Evolutionary conservation across 1,284 basidiomycete species (phyloP).

Genomic region (Sphagnurus paluster): DNA sequence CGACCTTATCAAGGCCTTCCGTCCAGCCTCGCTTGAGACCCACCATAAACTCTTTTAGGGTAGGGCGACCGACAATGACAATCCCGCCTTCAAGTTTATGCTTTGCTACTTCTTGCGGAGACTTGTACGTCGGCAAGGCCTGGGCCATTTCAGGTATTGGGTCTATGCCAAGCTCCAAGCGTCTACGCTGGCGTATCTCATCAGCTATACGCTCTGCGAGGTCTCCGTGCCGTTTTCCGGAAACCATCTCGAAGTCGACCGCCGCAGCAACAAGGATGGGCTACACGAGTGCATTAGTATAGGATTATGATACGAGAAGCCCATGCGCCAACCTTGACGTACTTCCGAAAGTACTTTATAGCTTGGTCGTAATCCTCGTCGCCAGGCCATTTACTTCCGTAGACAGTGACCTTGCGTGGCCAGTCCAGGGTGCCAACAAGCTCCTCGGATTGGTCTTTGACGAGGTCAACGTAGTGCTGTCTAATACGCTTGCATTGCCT

Average conservation of each 20-base stretch:
- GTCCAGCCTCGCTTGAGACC: slow-evolving; percentile 88
- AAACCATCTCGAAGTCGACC: slow-evolving; percentile 86
- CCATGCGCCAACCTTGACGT: slow-evolving; percentile 79
- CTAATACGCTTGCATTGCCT: slow-evolving; percentile 76
- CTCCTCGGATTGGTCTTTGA: slow-evolving; percentile 74
- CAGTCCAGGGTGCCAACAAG: slow-evolving; percentile 66
- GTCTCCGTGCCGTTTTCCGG: slow-evolving; percentile 85
- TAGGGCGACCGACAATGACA: slow-evolving; percentile 87
- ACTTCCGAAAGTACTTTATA: slow-evolving; percentile 89
- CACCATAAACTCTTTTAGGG: slow-evolving; percentile 93
- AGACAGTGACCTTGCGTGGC: slow-evolving; percentile 84
- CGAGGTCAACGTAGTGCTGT: slow-evolving; percentile 77
- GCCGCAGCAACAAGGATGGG: slow-evolving; percentile 94
- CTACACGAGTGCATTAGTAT: slow-evolving; percentile 41
- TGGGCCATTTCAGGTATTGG: slow-evolving; percentile 41
- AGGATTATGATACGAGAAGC: slow-evolving; percentile 19
- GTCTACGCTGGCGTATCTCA: slow-evolving; percentile 66
- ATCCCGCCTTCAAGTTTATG: slow-evolving; percentile 81
- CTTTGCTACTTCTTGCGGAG: slow-evolving; percentile 55
- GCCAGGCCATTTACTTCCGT: slow-evolving; percentile 89
- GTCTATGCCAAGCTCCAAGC: slow-evolving; percentile 65
- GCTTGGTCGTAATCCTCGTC: slow-evolving; percentile 91
- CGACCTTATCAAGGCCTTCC: slow-evolving; percentile 67
- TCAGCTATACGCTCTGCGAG: slow-evolving; percentile 77
- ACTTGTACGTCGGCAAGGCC: slow-evolving; percentile 57